Conservation (phyloP, 768 basidiomycete genomes). For the Suillus subalutaceus region DNA sequence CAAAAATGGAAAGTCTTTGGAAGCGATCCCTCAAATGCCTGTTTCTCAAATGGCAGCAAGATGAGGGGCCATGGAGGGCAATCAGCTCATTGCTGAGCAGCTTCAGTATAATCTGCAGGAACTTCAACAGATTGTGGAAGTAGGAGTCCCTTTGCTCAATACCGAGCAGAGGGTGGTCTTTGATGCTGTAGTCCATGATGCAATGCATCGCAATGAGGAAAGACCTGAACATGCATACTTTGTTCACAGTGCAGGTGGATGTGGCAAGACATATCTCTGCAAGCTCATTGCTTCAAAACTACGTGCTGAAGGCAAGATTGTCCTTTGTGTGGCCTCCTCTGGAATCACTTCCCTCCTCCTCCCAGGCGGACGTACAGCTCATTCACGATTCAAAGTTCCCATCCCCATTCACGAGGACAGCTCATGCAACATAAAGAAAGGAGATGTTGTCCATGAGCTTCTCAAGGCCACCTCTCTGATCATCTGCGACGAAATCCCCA, state of each 20-base stretch:
- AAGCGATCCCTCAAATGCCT: slow-evolving; percentile 23
- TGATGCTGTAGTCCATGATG: slow-evolving; percentile 31
- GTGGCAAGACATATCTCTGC: slow-evolving; percentile 41
- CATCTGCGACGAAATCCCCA: too few species aligned
- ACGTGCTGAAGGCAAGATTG: too few species aligned
- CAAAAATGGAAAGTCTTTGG: slow-evolving; percentile 15
- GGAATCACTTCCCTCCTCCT: too few species aligned
- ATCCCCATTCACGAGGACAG: too few species aligned
- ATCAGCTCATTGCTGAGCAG: slow-evolving; percentile 22
- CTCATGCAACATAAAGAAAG: too few species aligned
- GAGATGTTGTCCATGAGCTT: too few species aligned
- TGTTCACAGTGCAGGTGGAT: slow-evolving; percentile 44
- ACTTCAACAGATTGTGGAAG: background rate
- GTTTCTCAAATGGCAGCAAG: slow-evolving; percentile 8
- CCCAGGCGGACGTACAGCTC: too few species aligned
- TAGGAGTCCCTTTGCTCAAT: slow-evolving; percentile 26
- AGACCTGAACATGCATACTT: slow-evolving; percentile 35
- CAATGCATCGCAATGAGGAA: slow-evolving; percentile 16
- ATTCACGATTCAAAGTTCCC: too few species aligned
- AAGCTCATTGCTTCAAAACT: too few species aligned
- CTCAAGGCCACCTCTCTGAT: too few species aligned
- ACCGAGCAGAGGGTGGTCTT: slow-evolving; percentile 31
- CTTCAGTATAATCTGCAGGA: background rate
- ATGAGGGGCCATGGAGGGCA: slow-evolving; percentile 23
- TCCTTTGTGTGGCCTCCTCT: too few species aligned